These are phyloP conservation scores for Endothia cerciana DNA, from an alignment of 2,329 filamentous ascomycete genomes.

Conservation along the genomic window DNA sequence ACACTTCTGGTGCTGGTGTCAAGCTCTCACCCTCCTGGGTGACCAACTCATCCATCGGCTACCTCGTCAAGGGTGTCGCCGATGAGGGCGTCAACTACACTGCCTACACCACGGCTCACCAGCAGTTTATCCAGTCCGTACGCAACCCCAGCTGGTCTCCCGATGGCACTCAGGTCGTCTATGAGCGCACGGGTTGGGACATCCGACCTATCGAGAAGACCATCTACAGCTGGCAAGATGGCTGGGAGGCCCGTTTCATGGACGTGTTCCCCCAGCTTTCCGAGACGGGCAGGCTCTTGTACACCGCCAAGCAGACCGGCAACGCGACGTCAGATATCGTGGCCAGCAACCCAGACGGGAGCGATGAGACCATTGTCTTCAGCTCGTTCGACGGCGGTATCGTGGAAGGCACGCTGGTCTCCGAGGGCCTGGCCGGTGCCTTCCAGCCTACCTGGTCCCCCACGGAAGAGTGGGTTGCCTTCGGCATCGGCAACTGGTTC, in stretches of 20 bases:
- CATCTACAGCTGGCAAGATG: constrained; percentile 44
- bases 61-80: constrained; percentile 36
- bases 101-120: constrained; percentile 26
- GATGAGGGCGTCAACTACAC: constrained; percentile 39
- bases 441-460: constrained; percentile 46
- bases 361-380: constrained; percentile 20
- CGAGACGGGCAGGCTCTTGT: constrained; percentile 35
- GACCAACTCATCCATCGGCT: constrained; percentile 32
- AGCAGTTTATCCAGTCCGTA: constrained; percentile 23
- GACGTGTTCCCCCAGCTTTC: constrained; percentile 46
- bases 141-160: constrained; percentile 40
- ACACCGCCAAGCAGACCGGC: constrained; percentile 45
- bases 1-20: constrained; percentile 36
- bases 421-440: constrained; percentile 41
- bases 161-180: constrained; percentile 36
- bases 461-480: constrained; percentile 43
- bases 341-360: constrained; percentile 37
- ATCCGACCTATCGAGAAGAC: constrained; percentile 41
- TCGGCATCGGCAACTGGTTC: constrained; percentile 47
- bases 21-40: constrained; percentile 37
- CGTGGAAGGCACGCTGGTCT: constrained; percentile 27
- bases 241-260: constrained; percentile 48
- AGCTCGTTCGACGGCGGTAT: constrained; percentile 10
- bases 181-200: constrained; percentile 36
- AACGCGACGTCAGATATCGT: constrained; percentile 41